Percentiles rank a stretch among this genome's conserved stretches.
Evolutionary conservation across 805 yeast genomes (phyloP).

Genomic region (Yarrowia sp.): DNA sequence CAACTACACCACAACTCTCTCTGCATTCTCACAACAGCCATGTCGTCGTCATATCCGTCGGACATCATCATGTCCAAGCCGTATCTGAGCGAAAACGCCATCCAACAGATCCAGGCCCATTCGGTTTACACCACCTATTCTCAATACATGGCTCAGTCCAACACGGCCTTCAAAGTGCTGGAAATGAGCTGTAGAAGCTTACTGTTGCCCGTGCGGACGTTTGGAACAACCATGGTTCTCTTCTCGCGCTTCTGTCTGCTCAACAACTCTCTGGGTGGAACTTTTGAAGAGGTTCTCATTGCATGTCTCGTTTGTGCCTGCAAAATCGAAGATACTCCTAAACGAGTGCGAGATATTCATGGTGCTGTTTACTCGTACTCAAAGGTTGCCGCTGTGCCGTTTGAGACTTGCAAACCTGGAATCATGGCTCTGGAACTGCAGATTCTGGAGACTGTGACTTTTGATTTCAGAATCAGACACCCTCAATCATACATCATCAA

Average conservation of each 20-base stretch:
- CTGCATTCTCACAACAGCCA: neutral
- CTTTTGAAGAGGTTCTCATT: constrained; percentile 61
- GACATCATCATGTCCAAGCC: constrained; percentile 37
- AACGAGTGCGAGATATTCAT: constrained; percentile 69
- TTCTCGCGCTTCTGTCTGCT: constrained; percentile 75
- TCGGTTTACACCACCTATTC: constrained; percentile 22
- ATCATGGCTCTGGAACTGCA: constrained; percentile 70
- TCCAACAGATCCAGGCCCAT: constrained; percentile 33
- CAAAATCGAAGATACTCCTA: constrained; percentile 84
- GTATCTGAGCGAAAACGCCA: constrained; percentile 34
- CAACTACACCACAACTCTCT: neutral
- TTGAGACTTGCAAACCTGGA: constrained; percentile 48
- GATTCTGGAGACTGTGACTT: constrained; percentile 75
- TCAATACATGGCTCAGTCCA: constrained; percentile 30
- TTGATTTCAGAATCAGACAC: constrained; percentile 76
- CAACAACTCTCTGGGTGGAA: constrained; percentile 50
- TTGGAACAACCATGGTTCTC: constrained; percentile 73
- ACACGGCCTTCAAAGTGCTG: constrained; percentile 6
- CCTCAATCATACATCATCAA: constrained; percentile 73
- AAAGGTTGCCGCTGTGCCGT: neutral
- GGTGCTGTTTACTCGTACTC: constrained; percentile 45
- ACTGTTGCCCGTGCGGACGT: constrained; percentile 65
- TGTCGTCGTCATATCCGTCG: constrained; percentile 18
- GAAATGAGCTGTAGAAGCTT: neutral
- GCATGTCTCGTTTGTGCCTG: constrained; percentile 74